These are phyloP conservation scores for Geotrichum ghanense DNA, from an alignment of 805 yeast genomes.

Conservation along the genomic window DNA sequence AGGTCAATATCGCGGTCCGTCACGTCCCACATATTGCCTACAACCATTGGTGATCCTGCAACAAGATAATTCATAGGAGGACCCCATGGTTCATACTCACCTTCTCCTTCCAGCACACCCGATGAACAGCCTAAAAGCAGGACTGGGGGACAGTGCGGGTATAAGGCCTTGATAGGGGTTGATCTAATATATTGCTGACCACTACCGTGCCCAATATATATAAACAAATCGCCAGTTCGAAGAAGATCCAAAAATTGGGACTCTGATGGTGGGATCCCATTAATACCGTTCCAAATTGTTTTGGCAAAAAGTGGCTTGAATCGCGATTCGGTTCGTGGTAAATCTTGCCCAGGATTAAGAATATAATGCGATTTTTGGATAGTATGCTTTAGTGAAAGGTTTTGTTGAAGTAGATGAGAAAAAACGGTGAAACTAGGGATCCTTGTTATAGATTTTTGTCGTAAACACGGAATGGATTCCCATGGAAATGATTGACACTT, in stretches of 20 bases:
- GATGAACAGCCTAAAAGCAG: conserved; percentile 87
- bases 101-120: conserved; percentile 47
- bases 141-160: conserved; percentile 22
- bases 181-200: conserved; percentile 75
- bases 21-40: conserved; percentile 92
- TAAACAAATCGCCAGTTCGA: conserved; percentile 36
- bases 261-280: conserved; percentile 50
- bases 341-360: conserved; percentile 75
- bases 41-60: conserved; percentile 72
- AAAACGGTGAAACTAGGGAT: conserved; percentile 55
- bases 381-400: conserved; percentile 8
- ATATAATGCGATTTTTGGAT: conserved; percentile 35
- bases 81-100: conserved; percentile 61
- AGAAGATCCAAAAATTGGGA: conserved; percentile 36
- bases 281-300: conserved; percentile 40
- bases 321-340: conserved; percentile 47
- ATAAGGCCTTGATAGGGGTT: conserved; percentile 38
- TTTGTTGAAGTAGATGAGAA: conserved; percentile 24
- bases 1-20: conserved; percentile 91
- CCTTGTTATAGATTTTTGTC: conserved; percentile 50
- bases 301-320: conserved; percentile 37
- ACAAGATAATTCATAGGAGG: conserved; percentile 63
- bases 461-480: conserved; percentile 64
- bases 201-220: conserved; percentile 93
- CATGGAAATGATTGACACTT: conserved; percentile 70